Percentiles rank a stretch among this genome's conserved stretches.
phyloP scores from a whole-genome alignment of 768 basidiomycete species.

The Filobasidium wieringae region DNA sequence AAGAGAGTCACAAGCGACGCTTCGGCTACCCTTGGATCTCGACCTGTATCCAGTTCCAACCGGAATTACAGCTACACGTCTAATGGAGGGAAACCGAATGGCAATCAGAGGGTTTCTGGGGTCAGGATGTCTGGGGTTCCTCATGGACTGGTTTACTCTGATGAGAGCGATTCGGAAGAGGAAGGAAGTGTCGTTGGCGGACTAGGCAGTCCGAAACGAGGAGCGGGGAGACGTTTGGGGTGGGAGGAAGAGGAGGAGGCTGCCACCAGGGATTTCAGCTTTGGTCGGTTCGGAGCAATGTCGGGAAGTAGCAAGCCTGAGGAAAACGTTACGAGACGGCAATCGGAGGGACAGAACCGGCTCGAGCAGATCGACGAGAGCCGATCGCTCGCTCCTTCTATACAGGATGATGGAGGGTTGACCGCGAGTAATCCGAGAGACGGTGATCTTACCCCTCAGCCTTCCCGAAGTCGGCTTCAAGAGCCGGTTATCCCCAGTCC shows the following conservation, averaged over 20 bases:
- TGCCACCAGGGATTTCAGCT: neutral
- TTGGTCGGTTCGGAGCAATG: neutral
- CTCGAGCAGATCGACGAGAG: neutral
- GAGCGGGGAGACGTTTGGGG: neutral
- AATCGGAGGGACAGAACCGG: neutral
- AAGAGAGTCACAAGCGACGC: conserved; percentile 13
- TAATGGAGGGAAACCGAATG: neutral
- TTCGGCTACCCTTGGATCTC: neutral
- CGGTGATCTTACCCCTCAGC: no score
- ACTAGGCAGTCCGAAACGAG: neutral
- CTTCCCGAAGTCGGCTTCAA: no score
- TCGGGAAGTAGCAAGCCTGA: neutral
- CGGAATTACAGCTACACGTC: neutral
- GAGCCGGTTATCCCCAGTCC: no score
- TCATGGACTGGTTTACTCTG: conserved; percentile 40
- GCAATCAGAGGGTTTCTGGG: neutral
- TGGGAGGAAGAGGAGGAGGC: neutral
- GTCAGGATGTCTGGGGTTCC: conserved; percentile 9
- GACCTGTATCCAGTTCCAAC: neutral
- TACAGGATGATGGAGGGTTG: no score
- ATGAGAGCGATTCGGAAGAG: conserved; percentile 45
- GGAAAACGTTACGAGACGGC: neutral
- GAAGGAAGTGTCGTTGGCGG: conserved; percentile 38
- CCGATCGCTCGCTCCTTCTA: no score
- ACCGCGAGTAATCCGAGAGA: no score